Evolutionary conservation across 73 alveolate genomes (phyloP), one percentile per base, ranked within the genome.

Genomic region (Paramecium sexaurelia): DNA sequence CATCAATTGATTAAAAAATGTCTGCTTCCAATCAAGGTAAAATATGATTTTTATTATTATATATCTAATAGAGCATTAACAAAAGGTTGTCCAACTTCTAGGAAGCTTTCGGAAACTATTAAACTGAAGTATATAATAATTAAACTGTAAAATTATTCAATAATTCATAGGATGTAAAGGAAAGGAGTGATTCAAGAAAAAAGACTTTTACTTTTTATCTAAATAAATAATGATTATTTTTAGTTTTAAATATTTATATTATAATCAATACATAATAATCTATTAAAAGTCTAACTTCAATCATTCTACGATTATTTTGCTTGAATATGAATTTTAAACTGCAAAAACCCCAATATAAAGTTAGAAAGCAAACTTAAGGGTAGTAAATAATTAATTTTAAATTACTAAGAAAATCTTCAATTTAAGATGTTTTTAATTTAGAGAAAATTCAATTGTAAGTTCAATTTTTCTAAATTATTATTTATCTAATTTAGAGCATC

Each of bases 201-300:
- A 73, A 73, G 37, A 36, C 87, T 9, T 73, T 73, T 33, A 73
- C 87, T 73, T 73, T 73, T 39, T 36, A 61, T 61, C 47, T 22
- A 29, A 61, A 15, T 61, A 32, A 26, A 29, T 11, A 61, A 61
- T 61, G 83, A 61, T 7, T 0, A 61, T 51, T 51, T 26, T 51
- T 51, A 51, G 67, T 51, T 51, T 17, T 51, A 51, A 51, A 51
- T 51, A 33, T 66, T 3, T 36, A 73, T 73, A 73, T 27, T 41
- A 78, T 7, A 24, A 78, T 78, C 75, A 78, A 75, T 78, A 5
- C 41, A 13, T 45, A 78, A 73, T 32, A n/a, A n/a, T n/a, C n/a
- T n/a, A n/a, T n/a, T n/a, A n/a, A n/a, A n/a, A n/a, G n/a, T n/a
- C n/a, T n/a, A n/a, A n/a, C n/a, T n/a, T n/a, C n/a, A n/a, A n/a